Base-by-base conservation (phyloP, 495 filamentous ascomycete genomes). In the Penicillium argentinense region DNA sequence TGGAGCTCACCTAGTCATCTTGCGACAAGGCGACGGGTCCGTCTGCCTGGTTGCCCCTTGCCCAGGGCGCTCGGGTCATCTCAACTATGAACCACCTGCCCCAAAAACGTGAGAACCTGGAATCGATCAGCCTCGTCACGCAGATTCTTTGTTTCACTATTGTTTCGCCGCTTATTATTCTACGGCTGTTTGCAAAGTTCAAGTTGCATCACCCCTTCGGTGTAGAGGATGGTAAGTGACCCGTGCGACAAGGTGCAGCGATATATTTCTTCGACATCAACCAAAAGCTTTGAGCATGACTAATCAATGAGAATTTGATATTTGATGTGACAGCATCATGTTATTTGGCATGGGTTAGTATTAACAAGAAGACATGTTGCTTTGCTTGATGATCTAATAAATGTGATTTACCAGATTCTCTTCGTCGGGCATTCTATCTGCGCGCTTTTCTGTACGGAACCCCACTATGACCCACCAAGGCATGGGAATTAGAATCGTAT, bases 81-180 rank as follows among this genome's bases (percentile, higher is more conserved):
- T 18, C 24, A 8, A 41, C 22, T n/a, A 41, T 41, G 39, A 41
- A 41, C 23, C 4, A 39, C 21, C 25, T n/a, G 33, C 33, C 18
- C 5, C 33, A 3, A 19, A 37, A 37, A 17, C 14, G 12, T 7
- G 21, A 18, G 3, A 41, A 14, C 16, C 25, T 41, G 23, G n/a
- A 17, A 13, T 41, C 39, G 22, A 41, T 41, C 39, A 41, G 39
- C 9, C n/a, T 41, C 12, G 23, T 18, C 39, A 41, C 39, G 4
- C 39, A 41, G 23, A 41, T 41, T 8, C 39, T 41, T 14, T 41
- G 39, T 17, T 41, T 26, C 17, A 12, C 23, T 41, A 41, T 41
- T n/a, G 9, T 17, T 17, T 9, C 25, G 14, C 39, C 39, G 7
- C 11, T 41, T 9, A 18, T 41, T 25, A 23, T n/a, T 4, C 9